phyloP scores from a whole-genome alignment of 225 moss, liverwort and hornwort species.

The Physcomitrellopsis africana region DNA sequence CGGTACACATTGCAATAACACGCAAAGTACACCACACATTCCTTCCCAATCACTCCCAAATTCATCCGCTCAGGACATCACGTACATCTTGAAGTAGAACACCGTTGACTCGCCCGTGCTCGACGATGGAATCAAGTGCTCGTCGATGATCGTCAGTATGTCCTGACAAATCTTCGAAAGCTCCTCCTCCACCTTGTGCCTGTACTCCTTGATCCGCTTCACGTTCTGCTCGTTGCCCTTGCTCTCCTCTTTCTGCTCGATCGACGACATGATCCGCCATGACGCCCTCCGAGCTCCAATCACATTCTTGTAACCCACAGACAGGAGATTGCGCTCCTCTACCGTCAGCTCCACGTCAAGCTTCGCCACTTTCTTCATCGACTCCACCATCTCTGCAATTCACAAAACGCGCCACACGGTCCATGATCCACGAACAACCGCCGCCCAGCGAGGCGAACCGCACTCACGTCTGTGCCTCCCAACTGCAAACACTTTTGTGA shows the following conservation, averaged over 20 bases:
- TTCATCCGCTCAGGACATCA: conserved; percentile 23
- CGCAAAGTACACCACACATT: conserved; percentile 13
- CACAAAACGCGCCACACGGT: not conserved
- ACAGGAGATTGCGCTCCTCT: conserved; percentile 78
- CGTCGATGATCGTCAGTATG: conserved; percentile 80
- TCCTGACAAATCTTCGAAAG: conserved; percentile 86
- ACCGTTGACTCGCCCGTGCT: conserved; percentile 92
- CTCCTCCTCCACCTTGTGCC: conserved; percentile 87
- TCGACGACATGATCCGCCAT: conserved; percentile 88
- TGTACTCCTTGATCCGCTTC: conserved; percentile 87
- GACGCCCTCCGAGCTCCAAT: conserved; percentile 85
- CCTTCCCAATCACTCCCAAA: not conserved
- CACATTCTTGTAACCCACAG: conserved; percentile 82
- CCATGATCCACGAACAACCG: not conserved
- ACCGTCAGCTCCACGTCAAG: conserved; percentile 82
- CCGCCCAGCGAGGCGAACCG: not conserved
- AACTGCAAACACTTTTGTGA: too few species aligned
- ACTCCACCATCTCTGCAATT: conserved; percentile 80
- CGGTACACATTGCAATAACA: not conserved
- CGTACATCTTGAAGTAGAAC: conserved; percentile 88
- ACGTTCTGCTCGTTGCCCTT: conserved; percentile 89
- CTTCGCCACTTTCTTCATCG: conserved; percentile 89
- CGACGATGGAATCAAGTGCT: conserved; percentile 85
- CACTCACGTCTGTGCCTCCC: not conserved
- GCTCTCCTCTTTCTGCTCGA: conserved; percentile 89